Conservation (phyloP, 768 basidiomycete genomes). For the Podaxis sp. region DNA sequence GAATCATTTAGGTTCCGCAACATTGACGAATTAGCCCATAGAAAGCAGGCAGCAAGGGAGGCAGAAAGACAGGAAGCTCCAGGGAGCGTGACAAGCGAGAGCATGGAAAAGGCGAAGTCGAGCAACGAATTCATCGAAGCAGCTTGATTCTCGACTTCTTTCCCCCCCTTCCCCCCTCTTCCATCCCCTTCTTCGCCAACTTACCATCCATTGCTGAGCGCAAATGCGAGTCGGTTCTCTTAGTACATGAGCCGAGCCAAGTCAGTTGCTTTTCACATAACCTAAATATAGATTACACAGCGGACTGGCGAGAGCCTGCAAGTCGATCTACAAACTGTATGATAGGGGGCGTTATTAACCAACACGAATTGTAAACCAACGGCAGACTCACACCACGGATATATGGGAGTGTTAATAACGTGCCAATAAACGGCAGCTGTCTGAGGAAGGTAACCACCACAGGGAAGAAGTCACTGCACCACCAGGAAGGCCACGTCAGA, state of each 20-base stretch:
- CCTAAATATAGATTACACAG: conserved; percentile 45
- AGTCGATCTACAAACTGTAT: conserved; percentile 73
- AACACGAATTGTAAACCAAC: not conserved
- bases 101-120: conserved; percentile 14
- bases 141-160: conserved; percentile 15
- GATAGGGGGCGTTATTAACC: not conserved
- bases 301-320: conserved; percentile 76
- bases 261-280: conserved; percentile 12
- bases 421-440: conserved; percentile 91
- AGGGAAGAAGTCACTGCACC: conserved; percentile 93
- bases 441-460: conserved; percentile 96
- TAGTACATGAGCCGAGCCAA: not conserved
- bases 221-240: not conserved
- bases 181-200: not conserved
- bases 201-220: not conserved
- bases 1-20: conserved; percentile 51
- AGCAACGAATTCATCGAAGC: conserved; percentile 17
- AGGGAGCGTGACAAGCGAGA: conserved; percentile 4
- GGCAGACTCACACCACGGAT: conserved; percentile 72
- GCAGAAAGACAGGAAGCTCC: conserved; percentile 15
- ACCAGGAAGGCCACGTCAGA: conserved; percentile 6
- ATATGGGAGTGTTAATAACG: conserved; percentile 81
- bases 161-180: not conserved
- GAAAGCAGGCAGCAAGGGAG: conserved; percentile 1
- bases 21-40: conserved; percentile 37